These are phyloP conservation scores for Neonectria ditissima DNA, from an alignment of 2,329 filamentous ascomycete species.

Conservation along the genomic window DNA sequence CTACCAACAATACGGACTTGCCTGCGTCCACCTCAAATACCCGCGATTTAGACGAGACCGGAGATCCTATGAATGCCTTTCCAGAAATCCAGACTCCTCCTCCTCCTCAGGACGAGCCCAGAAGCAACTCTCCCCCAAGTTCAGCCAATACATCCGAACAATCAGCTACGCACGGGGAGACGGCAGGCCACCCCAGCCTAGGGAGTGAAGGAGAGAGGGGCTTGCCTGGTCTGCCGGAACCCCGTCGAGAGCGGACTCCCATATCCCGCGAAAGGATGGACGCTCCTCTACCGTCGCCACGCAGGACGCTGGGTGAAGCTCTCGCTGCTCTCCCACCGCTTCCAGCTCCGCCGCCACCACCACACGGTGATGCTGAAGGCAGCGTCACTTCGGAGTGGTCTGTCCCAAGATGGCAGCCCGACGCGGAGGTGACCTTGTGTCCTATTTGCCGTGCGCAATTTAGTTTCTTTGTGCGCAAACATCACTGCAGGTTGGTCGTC, in stretches of 20 bases:
- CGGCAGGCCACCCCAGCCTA: constrained; percentile 5
- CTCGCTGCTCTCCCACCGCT: constrained; percentile 35
- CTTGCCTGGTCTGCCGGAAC: constrained; percentile 15
- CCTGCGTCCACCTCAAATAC: neutral
- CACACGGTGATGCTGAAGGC: constrained; percentile 2
- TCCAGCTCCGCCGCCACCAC: constrained; percentile 28
- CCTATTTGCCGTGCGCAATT: constrained; percentile 87
- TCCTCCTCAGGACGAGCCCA: neutral
- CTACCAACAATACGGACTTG: neutral
- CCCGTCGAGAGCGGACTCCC: constrained; percentile 33
- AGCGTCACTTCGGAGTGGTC: constrained; percentile 58
- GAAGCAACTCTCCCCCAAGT: constrained; percentile 15
- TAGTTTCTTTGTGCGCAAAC: constrained; percentile 86
- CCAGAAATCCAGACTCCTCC: constrained; percentile 16
- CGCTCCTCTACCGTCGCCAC: constrained; percentile 40
- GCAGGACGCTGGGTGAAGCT: constrained; percentile 25
- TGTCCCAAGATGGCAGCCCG: constrained; percentile 88
- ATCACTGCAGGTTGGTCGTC: constrained; percentile 82
- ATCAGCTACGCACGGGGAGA: constrained; percentile 3
- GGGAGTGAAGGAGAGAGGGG: constrained; percentile 14
- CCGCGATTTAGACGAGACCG: constrained; percentile 6
- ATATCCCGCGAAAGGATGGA: constrained; percentile 46
- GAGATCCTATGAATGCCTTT: constrained; percentile 15
- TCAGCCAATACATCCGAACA: constrained; percentile 10
- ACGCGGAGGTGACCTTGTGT: constrained; percentile 83